Evolutionary conservation across 106 monocot species (phyloP).

Genomic region (Platanthera zijinensis): DNA sequence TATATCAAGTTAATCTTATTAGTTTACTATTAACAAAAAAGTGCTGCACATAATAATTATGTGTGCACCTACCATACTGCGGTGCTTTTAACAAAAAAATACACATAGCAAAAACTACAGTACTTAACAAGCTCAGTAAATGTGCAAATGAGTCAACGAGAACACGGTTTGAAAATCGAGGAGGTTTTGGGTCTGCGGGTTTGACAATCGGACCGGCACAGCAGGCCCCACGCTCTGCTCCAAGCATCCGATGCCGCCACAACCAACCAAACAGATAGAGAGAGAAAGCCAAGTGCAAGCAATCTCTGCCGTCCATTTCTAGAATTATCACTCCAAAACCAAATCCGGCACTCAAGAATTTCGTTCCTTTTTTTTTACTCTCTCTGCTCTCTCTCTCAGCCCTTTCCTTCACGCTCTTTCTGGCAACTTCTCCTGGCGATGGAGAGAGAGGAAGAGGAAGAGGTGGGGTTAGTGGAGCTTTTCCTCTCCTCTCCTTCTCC

Average conservation of each 20-base stretch:
- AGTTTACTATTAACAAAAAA: too few relatives aligned
- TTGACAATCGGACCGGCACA: slow-evolving; percentile 8
- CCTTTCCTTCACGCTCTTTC: neutral
- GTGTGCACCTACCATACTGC: too few relatives aligned
- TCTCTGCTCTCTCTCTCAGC: neutral
- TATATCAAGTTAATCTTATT: too few relatives aligned
- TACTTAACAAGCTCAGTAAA: too few relatives aligned
- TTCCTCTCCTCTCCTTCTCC: slow-evolving; percentile 8
- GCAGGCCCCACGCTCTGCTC: neutral
- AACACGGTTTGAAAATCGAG: neutral
- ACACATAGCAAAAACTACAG: too few relatives aligned
- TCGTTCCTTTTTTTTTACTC: neutral
- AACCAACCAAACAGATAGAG: neutral
- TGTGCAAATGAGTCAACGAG: too few relatives aligned
- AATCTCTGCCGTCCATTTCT: neutral
- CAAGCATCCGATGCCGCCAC: slow-evolving; percentile 9
- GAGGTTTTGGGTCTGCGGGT: neutral
- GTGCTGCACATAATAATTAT: too few relatives aligned
- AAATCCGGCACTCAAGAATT: neutral
- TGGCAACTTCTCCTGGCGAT: neutral
- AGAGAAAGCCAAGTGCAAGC: neutral
- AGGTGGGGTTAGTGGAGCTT: slow-evolving; percentile 7
- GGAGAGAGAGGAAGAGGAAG: slow-evolving; percentile 2
- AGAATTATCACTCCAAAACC: neutral
- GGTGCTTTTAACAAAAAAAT: too few relatives aligned